Percentiles rank a stretch among this genome's conserved stretches.
These are phyloP conservation scores for Mortierella sp. DNA, from an alignment of 371 early-diverging fungal genomes.

Conservation along the genomic window DNA sequence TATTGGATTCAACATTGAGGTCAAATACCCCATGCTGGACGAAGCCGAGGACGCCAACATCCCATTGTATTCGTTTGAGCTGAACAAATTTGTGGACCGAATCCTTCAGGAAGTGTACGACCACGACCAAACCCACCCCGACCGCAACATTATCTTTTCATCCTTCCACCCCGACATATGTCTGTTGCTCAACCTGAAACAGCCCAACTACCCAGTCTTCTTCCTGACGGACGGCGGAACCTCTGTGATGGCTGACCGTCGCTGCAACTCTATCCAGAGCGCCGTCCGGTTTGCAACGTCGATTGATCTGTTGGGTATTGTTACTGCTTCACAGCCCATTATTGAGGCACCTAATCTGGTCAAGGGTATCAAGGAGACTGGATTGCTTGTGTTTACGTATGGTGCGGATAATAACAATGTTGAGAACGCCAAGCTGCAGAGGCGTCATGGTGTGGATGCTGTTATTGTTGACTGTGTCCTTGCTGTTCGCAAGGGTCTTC, in stretches of 20 bases:
- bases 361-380: constrained; percentile 78
- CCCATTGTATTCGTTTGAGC: constrained; percentile 74
- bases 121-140: constrained; percentile 71
- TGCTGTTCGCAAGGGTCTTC: constrained; percentile 73
- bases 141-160: constrained; percentile 92
- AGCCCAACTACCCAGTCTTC: constrained; percentile 89
- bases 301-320: constrained; percentile 86
- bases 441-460: constrained; percentile 84
- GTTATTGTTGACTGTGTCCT: constrained; percentile 82
- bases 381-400: constrained; percentile 89
- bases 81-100: constrained; percentile 90
- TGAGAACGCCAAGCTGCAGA: constrained; percentile 80
- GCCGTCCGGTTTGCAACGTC: constrained; percentile 90
- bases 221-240: constrained; percentile 94
- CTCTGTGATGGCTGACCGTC: constrained; percentile 80
- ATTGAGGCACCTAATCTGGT: constrained; percentile 85
- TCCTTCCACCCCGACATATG: constrained; percentile 96
- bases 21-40: constrained; percentile 96
- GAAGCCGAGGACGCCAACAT: constrained; percentile 86
- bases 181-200: constrained; percentile 86
- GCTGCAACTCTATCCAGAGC: constrained; percentile 87
- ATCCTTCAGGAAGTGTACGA: constrained; percentile 86
- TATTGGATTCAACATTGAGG: constrained; percentile 96
- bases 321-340: constrained; percentile 84
- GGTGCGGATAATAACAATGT: constrained; percentile 88